Base-by-base conservation (phyloP, 1,284 basidiomycete species). In the Pterulicium gracile region DNA sequence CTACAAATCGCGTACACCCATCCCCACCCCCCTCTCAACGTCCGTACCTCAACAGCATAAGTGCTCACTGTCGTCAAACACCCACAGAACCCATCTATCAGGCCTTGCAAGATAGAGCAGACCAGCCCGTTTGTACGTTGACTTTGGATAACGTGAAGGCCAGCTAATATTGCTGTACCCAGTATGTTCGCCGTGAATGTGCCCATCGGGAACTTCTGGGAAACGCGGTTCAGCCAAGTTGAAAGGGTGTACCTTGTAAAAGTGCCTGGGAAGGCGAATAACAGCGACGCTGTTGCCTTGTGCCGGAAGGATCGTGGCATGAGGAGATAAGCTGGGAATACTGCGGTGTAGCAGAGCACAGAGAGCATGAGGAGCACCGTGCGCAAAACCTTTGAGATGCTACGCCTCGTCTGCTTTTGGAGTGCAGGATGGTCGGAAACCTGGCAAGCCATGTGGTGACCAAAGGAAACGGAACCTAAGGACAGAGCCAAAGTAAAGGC, bases 1-100 rank as follows among this genome's bases (percentile, higher is more conserved):
- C 88, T 93, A 34, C 77, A 56, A 2, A 73, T 52, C 17, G 76
- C 78, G 61, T 97, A 97, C 27, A 77, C 56, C 67, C 75, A 79
- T 21, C 77, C 76, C 54, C 72, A 75, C 56, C 70, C 61, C 10
- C 70, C 61, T 42, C 65, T 67, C 45, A 96, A 64, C 2, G 75
- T 74, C 4, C 70, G 63, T 24, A 90, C 63, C 61, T 99, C 96
- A 2, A 83, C 81, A 1, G 81, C 85, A 59, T 98, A 95, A 10
- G 94, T 98, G 63, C 88, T 93, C 51, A 99, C 76, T 0, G 96
- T 99, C 3, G 86, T 94, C 52, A 98, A 68, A 63, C 91, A 93
- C 4, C 94, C 96, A 59, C 94, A 98, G 58, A 93, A 97, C 2
- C 96, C 96, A 57, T 97, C 88, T 24, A 75, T 70, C 21, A 98